Evolutionary conservation across 495 filamentous ascomycete genomes (phyloP).

Genomic region (Pyrenula aspistea): DNA sequence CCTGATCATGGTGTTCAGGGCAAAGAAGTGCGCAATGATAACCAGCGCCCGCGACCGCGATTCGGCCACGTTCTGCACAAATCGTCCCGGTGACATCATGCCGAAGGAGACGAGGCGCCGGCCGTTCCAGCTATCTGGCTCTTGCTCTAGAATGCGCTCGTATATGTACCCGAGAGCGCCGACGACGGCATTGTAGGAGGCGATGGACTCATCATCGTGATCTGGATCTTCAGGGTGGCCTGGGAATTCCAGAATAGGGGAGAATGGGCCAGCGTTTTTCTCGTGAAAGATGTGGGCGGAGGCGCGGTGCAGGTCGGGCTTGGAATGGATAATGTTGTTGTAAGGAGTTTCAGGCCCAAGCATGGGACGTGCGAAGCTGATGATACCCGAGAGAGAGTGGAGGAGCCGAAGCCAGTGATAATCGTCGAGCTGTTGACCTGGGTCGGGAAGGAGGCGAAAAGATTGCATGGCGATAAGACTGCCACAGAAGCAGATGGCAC

Average conservation of each 20-base stretch:
- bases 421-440: slow-evolving; percentile 6
- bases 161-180: neutral
- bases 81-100: neutral
- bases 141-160: neutral
- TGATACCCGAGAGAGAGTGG: slow-evolving; percentile 14
- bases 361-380: neutral
- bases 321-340: slow-evolving; percentile 11
- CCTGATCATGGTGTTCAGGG: neutral
- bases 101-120: neutral
- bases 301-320: neutral
- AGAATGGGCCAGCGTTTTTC: neutral
- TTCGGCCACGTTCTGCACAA: neutral
- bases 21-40: neutral
- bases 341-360: slow-evolving; percentile 18
- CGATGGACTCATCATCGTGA: slow-evolving; percentile 16
- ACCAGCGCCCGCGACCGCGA: neutral
- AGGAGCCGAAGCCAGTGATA: slow-evolving; percentile 28
- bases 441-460: neutral
- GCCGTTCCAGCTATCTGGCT: neutral
- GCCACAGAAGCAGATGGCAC: neutral
- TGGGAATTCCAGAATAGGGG: neutral
- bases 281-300: neutral
- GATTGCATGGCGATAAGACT: neutral
- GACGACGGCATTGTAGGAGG: neutral
- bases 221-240: slow-evolving; percentile 16